Conservation (phyloP, 441 rosid species). For the Brassica hybrid region DNA sequence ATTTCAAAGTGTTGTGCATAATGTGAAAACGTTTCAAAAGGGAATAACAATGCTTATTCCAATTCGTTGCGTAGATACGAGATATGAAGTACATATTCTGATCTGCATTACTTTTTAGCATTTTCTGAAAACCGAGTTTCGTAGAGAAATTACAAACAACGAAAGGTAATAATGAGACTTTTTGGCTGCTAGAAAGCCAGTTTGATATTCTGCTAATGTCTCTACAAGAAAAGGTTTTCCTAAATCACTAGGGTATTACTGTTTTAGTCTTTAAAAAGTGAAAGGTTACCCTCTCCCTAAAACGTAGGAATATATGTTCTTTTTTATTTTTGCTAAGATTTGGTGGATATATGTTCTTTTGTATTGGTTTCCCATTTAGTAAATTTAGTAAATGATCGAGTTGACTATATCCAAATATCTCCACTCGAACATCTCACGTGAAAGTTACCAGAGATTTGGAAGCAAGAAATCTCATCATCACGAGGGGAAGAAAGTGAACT, state of each 20-base stretch:
- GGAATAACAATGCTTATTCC: constrained; percentile 29
- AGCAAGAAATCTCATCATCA: background rate
- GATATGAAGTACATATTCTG: constrained; percentile 33
- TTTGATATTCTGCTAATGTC: constrained; percentile 12
- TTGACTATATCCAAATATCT: constrained; percentile 13
- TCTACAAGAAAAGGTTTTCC: constrained; percentile 10
- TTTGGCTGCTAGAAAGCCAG: background rate
- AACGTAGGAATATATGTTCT: background rate
- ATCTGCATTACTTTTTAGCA: constrained; percentile 4
- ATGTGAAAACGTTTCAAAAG: constrained; percentile 21
- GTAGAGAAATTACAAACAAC: background rate
- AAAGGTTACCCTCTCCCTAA: constrained; percentile 23
- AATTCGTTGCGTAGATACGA: constrained; percentile 15
- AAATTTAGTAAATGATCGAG: background rate
- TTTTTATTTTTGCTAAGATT: background rate
- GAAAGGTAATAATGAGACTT: background rate
- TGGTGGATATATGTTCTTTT: constrained; percentile 1
- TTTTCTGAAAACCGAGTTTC: background rate
- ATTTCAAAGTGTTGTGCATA: background rate
- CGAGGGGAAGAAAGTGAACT: constrained; percentile 2
- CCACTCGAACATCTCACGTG: constrained; percentile 19
- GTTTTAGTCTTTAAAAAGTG: constrained; percentile 25
- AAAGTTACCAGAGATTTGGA: background rate
- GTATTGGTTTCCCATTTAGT: background rate
- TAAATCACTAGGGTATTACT: constrained; percentile 38